A percentile compares a stretch with the other conserved stretches of the same genome.
phyloP scores from a whole-genome alignment of 2,329 filamentous ascomycete species.

The Hypoxylon sp. region DNA sequence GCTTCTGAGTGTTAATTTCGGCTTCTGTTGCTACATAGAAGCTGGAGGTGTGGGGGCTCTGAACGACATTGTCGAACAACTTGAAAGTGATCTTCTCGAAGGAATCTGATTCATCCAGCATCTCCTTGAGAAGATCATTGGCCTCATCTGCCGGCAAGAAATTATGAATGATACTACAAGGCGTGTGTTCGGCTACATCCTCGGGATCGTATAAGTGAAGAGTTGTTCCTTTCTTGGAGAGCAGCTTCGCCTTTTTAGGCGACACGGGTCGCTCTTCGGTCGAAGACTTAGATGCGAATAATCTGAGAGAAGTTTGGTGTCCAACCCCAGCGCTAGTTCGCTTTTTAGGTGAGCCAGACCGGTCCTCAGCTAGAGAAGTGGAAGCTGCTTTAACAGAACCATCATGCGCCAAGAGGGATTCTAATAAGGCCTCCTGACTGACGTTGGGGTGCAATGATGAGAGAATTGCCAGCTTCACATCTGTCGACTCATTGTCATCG shows the following conservation, averaged over 20 bases:
- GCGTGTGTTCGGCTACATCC: slow-evolving; percentile 86
- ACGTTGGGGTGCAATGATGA: slow-evolving; percentile 79
- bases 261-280: slow-evolving; percentile 35
- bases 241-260: slow-evolving; percentile 63
- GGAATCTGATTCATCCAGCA: slow-evolving; percentile 79
- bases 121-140: slow-evolving; percentile 79
- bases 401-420: slow-evolving; percentile 81
- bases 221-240: slow-evolving; percentile 84
- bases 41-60: slow-evolving; percentile 85
- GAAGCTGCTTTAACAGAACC: slow-evolving; percentile 80
- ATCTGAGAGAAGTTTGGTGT: slow-evolving; percentile 74
- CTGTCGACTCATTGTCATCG: slow-evolving; percentile 81
- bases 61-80: slow-evolving; percentile 88
- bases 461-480: slow-evolving; percentile 88
- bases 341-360: slow-evolving; percentile 54
- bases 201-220: slow-evolving; percentile 85
- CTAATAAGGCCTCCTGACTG: slow-evolving; percentile 78
- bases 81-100: slow-evolving; percentile 84
- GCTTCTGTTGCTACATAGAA: slow-evolving; percentile 85
- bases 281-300: slow-evolving; percentile 59
- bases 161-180: slow-evolving; percentile 93
- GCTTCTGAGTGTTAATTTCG: slow-evolving; percentile 78
- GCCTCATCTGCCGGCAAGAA: slow-evolving; percentile 83
- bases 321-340: slow-evolving; percentile 58
- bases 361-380: slow-evolving; percentile 63